phyloP scores from a whole-genome alignment of 1,139 yeast species.

The Magnusiomyces paraingens region DNA sequence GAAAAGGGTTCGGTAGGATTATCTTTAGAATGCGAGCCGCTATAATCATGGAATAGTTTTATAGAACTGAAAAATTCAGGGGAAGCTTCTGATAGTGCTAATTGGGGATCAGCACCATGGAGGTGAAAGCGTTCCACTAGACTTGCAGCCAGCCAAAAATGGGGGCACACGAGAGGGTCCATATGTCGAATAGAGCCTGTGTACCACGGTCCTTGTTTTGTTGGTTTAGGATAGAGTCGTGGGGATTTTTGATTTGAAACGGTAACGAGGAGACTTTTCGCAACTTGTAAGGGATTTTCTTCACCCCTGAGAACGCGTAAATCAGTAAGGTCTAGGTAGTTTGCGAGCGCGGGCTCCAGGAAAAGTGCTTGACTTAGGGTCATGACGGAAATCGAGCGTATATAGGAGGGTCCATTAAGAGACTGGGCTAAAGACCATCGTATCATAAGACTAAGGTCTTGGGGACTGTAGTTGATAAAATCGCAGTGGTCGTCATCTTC shows the following conservation, averaged over 20 bases:
- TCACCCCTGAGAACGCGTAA: neutral
- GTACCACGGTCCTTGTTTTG: too few relatives aligned
- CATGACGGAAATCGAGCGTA: neutral
- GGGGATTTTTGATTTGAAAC: neutral
- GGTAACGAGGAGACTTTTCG: neutral
- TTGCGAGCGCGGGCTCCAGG: neutral
- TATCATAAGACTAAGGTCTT: too few relatives aligned
- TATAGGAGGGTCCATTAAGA: neutral
- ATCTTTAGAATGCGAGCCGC: neutral
- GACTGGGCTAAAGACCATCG: too few relatives aligned
- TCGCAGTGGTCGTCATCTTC: too few relatives aligned
- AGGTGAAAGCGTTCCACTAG: neutral
- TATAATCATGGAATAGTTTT: neutral
- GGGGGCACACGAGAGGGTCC: neutral
- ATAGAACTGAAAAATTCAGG: neutral
- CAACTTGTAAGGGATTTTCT: too few relatives aligned
- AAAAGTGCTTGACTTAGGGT: neutral
- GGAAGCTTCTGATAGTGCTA: neutral
- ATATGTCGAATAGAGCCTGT: neutral
- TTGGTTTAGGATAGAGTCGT: too few relatives aligned
- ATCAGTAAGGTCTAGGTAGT: neutral
- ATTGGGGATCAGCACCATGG: neutral
- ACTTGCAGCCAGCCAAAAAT: constrained; percentile 2
- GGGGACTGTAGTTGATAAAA: too few relatives aligned
- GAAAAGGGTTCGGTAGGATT: neutral